Evolutionary conservation across 1,284 basidiomycete species (phyloP).

Genomic region (Leccinum insigne): DNA sequence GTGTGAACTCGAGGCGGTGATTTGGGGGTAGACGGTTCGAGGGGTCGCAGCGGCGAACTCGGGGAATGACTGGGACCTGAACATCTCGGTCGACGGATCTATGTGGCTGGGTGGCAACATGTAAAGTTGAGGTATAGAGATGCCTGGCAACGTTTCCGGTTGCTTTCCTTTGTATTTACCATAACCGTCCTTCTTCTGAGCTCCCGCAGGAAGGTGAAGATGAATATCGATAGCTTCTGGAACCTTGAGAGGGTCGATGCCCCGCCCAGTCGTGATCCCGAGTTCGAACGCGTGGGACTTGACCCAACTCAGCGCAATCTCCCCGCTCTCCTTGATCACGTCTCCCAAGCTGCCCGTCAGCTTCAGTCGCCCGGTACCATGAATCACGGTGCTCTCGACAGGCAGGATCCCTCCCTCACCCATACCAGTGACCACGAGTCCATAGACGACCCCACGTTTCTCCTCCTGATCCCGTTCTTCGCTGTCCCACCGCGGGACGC

Average conservation of each 20-base stretch:
- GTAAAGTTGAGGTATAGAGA: too few species aligned
- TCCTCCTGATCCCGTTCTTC: slow-evolving; percentile 77
- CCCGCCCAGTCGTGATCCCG: slow-evolving; percentile 67
- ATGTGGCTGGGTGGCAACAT: too few species aligned
- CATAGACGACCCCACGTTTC: slow-evolving; percentile 76
- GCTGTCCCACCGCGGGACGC: slow-evolving; percentile 78
- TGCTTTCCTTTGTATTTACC: too few species aligned
- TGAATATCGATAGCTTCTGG: slow-evolving; percentile 78
- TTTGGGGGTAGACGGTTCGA: too few species aligned
- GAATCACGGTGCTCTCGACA: slow-evolving; percentile 77
- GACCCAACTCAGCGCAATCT: slow-evolving; percentile 86
- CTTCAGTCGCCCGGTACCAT: slow-evolving; percentile 70
- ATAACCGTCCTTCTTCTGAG: slow-evolving; percentile 84
- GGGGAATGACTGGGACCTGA: too few species aligned
- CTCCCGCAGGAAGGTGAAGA: slow-evolving; percentile 85
- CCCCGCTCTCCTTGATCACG: slow-evolving; percentile 89
- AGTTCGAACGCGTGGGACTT: slow-evolving; percentile 83
- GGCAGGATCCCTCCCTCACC: slow-evolving; percentile 87
- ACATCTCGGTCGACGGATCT: too few species aligned
- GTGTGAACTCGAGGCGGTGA: too few species aligned
- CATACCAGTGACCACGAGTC: slow-evolving; percentile 86
- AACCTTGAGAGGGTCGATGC: slow-evolving; percentile 74
- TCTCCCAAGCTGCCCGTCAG: slow-evolving; percentile 84
- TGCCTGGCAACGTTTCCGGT: too few species aligned
- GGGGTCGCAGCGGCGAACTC: too few species aligned